Evolutionary conservation across 1,139 yeast species (phyloP).

Genomic region (Yamadazyma spencermartinsiae): DNA sequence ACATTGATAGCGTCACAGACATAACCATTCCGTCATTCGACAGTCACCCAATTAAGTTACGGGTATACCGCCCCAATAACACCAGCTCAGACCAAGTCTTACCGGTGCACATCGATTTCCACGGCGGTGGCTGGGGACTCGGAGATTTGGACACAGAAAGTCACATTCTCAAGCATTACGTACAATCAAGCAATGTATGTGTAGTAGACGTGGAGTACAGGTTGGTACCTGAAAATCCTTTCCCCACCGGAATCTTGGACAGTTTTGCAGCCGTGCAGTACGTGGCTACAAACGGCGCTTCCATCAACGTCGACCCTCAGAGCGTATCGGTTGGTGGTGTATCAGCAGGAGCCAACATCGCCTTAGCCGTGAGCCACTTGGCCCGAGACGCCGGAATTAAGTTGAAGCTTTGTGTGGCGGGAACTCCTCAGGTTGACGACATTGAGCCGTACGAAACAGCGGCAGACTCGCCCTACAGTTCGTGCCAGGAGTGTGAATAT

Average conservation of each 20-base stretch:
- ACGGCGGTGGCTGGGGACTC: constrained; percentile 55
- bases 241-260: constrained; percentile 49
- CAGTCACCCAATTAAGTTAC: constrained; percentile 29
- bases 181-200: constrained; percentile 33
- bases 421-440: constrained; percentile 33
- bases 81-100: constrained; percentile 36
- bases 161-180: constrained; percentile 43
- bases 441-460: constrained; percentile 36
- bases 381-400: constrained; percentile 18
- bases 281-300: constrained; percentile 19
- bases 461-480: constrained; percentile 27
- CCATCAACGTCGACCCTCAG: constrained; percentile 27
- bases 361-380: constrained; percentile 43
- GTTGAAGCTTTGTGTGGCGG: constrained; percentile 26
- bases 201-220: constrained; percentile 45
- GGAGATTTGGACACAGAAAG: constrained; percentile 47
- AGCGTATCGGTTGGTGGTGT: constrained; percentile 47
- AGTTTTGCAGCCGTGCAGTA: constrained; percentile 33
- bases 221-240: constrained; percentile 50
- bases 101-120: constrained; percentile 48
- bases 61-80: constrained; percentile 41
- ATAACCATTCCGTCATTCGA: constrained; percentile 35
- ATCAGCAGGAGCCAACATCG: constrained; percentile 50
- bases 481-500: constrained; percentile 42
- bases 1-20: constrained; percentile 28